Percentiles rank a stretch among this genome's conserved stretches.
phyloP scores from a whole-genome alignment of 2,329 filamentous ascomycete species.

The Rosellinia necatrix region DNA sequence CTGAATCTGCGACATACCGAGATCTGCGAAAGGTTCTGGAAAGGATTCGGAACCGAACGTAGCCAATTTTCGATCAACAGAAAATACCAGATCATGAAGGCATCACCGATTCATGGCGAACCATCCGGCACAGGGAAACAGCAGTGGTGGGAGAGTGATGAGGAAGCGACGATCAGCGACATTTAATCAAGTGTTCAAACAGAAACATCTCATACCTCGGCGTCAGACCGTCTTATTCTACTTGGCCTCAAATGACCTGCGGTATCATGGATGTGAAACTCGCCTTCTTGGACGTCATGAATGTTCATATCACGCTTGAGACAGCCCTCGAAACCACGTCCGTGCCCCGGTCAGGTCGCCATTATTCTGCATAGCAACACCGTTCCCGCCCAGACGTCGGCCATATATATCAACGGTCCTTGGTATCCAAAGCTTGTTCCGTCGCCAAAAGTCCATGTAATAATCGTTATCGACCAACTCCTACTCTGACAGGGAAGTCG shows the following conservation, averaged over 20 bases:
- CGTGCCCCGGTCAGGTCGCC: slow-evolving; percentile 2
- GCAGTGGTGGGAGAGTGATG: not conserved
- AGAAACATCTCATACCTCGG: slow-evolving; percentile 13
- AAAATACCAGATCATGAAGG: too few relatives aligned
- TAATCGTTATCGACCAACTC: slow-evolving; percentile 12
- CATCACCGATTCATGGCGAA: too few relatives aligned
- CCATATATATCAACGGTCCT: slow-evolving; percentile 16
- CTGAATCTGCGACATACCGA: too few relatives aligned
- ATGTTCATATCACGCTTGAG: not conserved
- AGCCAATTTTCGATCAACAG: too few relatives aligned
- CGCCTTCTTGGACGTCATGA: slow-evolving; percentile 9
- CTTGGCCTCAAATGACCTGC: slow-evolving; percentile 14
- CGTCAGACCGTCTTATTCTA: slow-evolving; percentile 14
- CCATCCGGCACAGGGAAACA: not conserved
- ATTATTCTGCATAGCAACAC: slow-evolving; percentile 3
- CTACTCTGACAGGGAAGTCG: slow-evolving; percentile 12
- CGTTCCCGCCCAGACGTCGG: slow-evolving; percentile 7
- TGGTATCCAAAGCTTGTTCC: slow-evolving; percentile 17
- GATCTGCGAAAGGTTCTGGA: too few relatives aligned
- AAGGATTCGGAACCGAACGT: too few relatives aligned
- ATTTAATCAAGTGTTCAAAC: slow-evolving; percentile 12
- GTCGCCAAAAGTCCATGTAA: slow-evolving; percentile 12
- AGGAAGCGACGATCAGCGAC: not conserved
- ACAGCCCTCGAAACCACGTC: slow-evolving; percentile 4
- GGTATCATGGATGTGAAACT: slow-evolving; percentile 15